These are phyloP conservation scores for Ganoderma boninense DNA, from an alignment of 1,284 basidiomycete genomes.

Conservation along the genomic window DNA sequence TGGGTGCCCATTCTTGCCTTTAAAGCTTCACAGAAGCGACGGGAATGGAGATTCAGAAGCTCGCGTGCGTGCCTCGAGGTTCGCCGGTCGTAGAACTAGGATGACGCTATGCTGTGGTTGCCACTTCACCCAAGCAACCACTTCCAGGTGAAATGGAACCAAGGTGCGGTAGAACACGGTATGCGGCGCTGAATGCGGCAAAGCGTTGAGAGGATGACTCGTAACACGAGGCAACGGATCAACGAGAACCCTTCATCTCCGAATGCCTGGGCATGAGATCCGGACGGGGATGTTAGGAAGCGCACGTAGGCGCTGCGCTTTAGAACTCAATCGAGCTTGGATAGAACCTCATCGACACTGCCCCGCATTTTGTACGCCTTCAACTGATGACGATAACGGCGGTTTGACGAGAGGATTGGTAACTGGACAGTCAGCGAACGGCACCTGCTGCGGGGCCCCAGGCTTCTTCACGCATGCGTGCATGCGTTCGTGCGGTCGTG, in stretches of 20 bases:
- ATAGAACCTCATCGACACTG: background rate
- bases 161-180: background rate
- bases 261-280: background rate
- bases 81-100: slow-evolving; percentile 6
- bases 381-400: background rate
- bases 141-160: background rate
- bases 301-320: background rate
- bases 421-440: background rate
- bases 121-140: slow-evolving; percentile 9
- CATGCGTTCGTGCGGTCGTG: background rate
- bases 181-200: background rate
- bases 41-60: slow-evolving; percentile 22
- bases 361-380: background rate
- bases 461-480: background rate
- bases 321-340: background rate
- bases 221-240: slow-evolving; percentile 13
- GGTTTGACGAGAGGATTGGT: background rate
- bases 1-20: slow-evolving; percentile 2
- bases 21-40: slow-evolving; percentile 11
- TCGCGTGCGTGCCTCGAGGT: slow-evolving; percentile 1
- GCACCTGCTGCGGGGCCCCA: background rate
- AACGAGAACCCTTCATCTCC: background rate
- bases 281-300: background rate
- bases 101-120: slow-evolving; percentile 8
- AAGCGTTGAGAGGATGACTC: slow-evolving; percentile 5